Percentiles rank a stretch among this genome's conserved stretches.
These are phyloP conservation scores for Phialophora chinensis DNA, from an alignment of 2,329 filamentous ascomycete species.

Conservation along the genomic window DNA sequence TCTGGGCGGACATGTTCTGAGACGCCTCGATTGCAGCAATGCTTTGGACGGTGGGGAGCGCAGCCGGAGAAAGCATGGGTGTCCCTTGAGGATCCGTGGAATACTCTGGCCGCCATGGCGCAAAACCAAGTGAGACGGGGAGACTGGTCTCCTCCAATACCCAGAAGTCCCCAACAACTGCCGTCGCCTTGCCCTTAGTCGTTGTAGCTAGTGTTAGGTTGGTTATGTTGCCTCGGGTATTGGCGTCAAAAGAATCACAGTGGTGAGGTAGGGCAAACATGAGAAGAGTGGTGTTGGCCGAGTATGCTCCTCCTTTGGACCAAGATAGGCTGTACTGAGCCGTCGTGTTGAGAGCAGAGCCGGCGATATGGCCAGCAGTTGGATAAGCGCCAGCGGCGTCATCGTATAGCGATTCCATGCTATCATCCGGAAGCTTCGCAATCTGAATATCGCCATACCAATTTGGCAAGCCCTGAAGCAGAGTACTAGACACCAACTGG, in stretches of 20 bases:
- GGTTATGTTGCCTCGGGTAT: constrained; percentile 57
- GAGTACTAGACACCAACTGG: constrained; percentile 68
- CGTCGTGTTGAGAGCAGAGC: constrained; percentile 61
- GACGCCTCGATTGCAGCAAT: constrained; percentile 74
- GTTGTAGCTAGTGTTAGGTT: constrained; percentile 73
- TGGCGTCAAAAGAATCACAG: constrained; percentile 71
- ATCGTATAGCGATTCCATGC: constrained; percentile 74
- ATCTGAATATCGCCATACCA: constrained; percentile 85
- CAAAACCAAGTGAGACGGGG: constrained; percentile 75
- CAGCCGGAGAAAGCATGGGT: constrained; percentile 51
- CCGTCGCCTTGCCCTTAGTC: constrained; percentile 81
- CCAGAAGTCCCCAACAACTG: constrained; percentile 75
- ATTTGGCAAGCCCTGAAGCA: constrained; percentile 67
- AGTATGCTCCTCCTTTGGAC: constrained; percentile 69
- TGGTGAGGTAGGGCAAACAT: constrained; percentile 94
- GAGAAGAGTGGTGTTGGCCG: constrained; percentile 64
- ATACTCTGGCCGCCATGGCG: constrained; percentile 70
- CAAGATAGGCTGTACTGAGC: constrained; percentile 79
- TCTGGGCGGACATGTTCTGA: constrained; percentile 75
- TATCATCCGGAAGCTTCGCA: constrained; percentile 71
- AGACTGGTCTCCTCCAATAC: constrained; percentile 77
- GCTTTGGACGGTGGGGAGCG: constrained; percentile 64
- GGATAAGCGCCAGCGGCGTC: constrained; percentile 77
- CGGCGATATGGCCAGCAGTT: constrained; percentile 67
- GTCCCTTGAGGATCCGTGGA: constrained; percentile 42